Conservation (phyloP, 2,329 filamentous ascomycete species). For the Trichoderma citrinoviride region DNA sequence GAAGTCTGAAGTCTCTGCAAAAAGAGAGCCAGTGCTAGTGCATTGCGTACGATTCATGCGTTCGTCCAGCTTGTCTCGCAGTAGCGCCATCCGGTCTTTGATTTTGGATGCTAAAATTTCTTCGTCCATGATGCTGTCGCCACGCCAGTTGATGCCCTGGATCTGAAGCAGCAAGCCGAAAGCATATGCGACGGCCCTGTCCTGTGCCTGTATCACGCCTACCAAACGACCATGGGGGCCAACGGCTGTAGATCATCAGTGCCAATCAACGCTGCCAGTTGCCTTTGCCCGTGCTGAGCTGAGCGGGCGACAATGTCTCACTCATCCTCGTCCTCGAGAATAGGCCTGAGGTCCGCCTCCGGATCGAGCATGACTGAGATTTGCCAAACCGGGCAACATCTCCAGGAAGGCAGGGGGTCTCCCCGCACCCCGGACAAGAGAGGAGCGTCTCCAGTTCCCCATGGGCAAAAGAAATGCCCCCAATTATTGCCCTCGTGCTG, state of each 20-base stretch:
- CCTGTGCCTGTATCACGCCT: background rate
- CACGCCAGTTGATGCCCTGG: background rate
- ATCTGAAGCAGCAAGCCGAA: background rate
- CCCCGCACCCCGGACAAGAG: constrained; percentile 17
- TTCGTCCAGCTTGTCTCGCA: constrained; percentile 4
- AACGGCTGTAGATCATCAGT: background rate
- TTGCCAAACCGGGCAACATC: constrained; percentile 5
- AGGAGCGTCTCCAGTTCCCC: constrained; percentile 17
- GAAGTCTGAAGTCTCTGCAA: too few relatives aligned
- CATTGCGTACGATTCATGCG: constrained; percentile 8
- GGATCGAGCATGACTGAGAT: background rate
- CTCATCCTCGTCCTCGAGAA: background rate
- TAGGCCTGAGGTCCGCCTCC: background rate
- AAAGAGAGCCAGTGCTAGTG: background rate
- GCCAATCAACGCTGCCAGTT: background rate
- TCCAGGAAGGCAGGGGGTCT: background rate
- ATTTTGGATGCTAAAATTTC: background rate
- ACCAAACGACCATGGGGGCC: background rate
- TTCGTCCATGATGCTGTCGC: background rate
- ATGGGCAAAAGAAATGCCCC: constrained; percentile 4
- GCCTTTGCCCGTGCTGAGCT: too few relatives aligned
- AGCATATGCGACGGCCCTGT: background rate
- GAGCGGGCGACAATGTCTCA: too few relatives aligned
- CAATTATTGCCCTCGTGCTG: background rate
- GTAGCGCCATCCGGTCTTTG: background rate